Base-by-base conservation (phyloP, 2,329 filamentous ascomycete genomes). In the Fusarium brevicatenulatum region DNA sequence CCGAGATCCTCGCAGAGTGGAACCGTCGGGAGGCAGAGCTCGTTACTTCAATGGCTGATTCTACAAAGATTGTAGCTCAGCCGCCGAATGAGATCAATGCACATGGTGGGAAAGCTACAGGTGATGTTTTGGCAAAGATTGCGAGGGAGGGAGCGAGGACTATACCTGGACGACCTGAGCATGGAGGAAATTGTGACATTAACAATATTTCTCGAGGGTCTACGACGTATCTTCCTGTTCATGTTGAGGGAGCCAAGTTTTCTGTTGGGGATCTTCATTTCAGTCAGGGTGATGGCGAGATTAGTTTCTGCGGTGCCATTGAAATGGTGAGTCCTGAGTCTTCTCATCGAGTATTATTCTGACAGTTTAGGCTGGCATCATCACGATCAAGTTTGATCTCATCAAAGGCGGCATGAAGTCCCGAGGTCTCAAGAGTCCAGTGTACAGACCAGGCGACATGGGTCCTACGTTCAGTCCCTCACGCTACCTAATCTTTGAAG, bases 161-260 rank as follows among this genome's bases (percentile, higher is more conserved):
- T 0, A 92, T 98, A 53, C 95, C 95, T 0, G 91, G 95, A 5
- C 86, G 94, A 0, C 94, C 94, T 0, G 94, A 97, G 77, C 93
- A 97, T 76, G 95, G 95, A 19, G 95, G 95, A 0, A 97, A 97
- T 78, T 96, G 94, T 79, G 94, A 97, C 75, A 96, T 97, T 81
- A 97, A 97, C 84, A 96, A 96, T 77, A 85, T 97, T 36, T 92
- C 89, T 4, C 86, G 93, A 11, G 94, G 93, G 4, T 91, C 88
- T 65, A 95, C 95, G 79, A 93, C 97, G 0, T 97, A 95, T 80
- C 87, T 97, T 2, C 95, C 95, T 0, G 92, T 98, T 1, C 95
- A 97, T 77, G 93, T 98, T 9, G 83, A 87, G 0, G 95, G 95
- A 0, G 95, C 95, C 49, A 97, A 97, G 79, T 97, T 97, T 82